Percentiles rank a stretch among this genome's conserved stretches.
These are phyloP conservation scores for Cornus kousa DNA, from an alignment of 148 eudicot species.

Conservation along the genomic window DNA sequence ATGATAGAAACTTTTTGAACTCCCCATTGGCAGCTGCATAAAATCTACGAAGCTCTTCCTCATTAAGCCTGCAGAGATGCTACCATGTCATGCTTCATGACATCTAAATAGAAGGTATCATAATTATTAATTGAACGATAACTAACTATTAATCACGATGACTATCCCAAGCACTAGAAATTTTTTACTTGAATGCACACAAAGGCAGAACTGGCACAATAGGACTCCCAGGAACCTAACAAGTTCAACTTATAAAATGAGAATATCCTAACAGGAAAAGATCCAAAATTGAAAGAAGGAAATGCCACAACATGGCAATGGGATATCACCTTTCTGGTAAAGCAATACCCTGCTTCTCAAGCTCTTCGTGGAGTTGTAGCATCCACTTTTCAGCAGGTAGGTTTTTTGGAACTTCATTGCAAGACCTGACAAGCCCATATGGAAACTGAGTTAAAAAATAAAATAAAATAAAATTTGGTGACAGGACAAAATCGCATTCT, in stretches of 20 bases:
- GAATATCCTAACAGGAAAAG: not conserved
- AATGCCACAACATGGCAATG: not conserved
- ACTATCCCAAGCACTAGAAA: not conserved
- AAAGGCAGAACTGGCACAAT: not conserved
- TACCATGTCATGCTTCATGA: slow-evolving; percentile 7
- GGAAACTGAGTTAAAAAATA: not conserved
- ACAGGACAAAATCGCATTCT: not conserved
- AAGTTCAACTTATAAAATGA: not conserved
- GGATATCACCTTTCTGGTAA: slow-evolving; percentile 54
- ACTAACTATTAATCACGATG: not conserved
- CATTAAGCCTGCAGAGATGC: slow-evolving; percentile 44
- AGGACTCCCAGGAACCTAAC: not conserved
- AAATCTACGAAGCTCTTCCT: slow-evolving; percentile 54
- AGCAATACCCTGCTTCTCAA: slow-evolving; percentile 52
- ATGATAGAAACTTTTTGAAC: slow-evolving; percentile 41
- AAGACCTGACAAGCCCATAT: slow-evolving; percentile 20
- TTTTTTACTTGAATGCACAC: not conserved
- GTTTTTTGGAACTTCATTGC: slow-evolving; percentile 17
- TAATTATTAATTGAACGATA: not conserved
- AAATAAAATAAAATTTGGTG: not conserved
- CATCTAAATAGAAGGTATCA: not conserved
- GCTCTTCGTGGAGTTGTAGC: slow-evolving; percentile 41
- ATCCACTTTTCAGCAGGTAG: slow-evolving; percentile 35
- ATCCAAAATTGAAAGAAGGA: not conserved
- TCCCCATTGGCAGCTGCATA: slow-evolving; percentile 52